Evolutionary conservation across 2,329 filamentous ascomycete species (phyloP), one percentile per base, ranked within the genome.

Genomic region (Furcasterigmium furcatum): DNA sequence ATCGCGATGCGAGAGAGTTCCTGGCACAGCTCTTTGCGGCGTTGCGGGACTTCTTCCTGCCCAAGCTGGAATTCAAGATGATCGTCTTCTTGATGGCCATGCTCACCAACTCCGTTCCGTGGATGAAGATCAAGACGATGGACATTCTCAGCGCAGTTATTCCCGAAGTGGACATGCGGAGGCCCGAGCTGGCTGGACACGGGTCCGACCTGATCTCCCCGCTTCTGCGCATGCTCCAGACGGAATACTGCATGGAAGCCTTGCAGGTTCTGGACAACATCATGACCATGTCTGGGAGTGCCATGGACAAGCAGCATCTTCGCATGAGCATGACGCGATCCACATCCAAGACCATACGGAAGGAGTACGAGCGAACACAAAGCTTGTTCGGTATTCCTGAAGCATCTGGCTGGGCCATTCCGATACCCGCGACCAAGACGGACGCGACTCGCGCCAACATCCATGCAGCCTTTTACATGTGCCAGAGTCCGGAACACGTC

Each of bases 281-380:
- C 56, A 95, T 96, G 80, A 89, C 88, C 22, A 92, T 97, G 73
- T 91, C 91, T 1, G 88, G 89, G 5, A 91, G 88, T 25, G 87
- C 92, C 2, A 90, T 96, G 78, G 94, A 97, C 64, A 90, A 88
- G 56, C 90, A 96, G 56, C 91, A 97, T 60, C 72, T 99, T 47
- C 84, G 94, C 32, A 99, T 99, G 95, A 97, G 92, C 65, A 96
- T 99, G 90, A 91, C 91, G 5, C 86, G 88, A 12, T 85, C 88
- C 1, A 90, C 91, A 3, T 94, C 91, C 1, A 87, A 88, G 55
- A 83, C 87, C 0, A 87, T 94, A 41, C 85, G 89, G 41, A 97
- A 96, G 62, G 91, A 97, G 66, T 97, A 96, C 56, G 92, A 96
- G 60, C 85, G 88, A 19, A 96, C 90, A 0, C 88, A 96, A 62